Base-by-base conservation (phyloP, 805 yeast species). In the Pichia nakasei region DNA sequence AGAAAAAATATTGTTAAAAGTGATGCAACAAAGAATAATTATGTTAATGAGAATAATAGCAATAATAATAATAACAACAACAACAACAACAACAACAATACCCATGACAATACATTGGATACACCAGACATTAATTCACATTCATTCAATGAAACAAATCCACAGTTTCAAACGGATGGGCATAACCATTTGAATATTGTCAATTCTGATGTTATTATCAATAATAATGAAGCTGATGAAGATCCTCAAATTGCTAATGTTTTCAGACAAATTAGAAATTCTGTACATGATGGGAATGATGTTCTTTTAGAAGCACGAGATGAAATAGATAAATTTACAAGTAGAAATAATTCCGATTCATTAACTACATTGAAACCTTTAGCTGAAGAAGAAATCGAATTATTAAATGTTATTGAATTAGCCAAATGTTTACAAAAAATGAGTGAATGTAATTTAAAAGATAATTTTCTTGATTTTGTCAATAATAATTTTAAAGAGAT, bases 361-460 rank as follows among this genome's bases (percentile, higher is more conserved):
- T 19, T 22, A 7, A 29, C 19, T 18, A 27, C 22, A 4, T 12
- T 20, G 12, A 35, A 18, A 3, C 24, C 37, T 1, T 50, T 49
- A 3, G 52, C 55, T 41, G 63, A 58, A 33, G 62, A 56, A 43
- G 52, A 55, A 38, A 38, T 55, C 2, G 57, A 56, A 38, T 32
- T 62, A 3, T 36, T 55, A 15, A 51, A 55, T 41, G 55, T 56
- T 22, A 51, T 63, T 19, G 49, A 56, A 20, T 57, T 57, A 38
- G 48, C 59, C 24, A 55, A 54, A 43, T 58, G 54, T 51, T 50
- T 58, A 42, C 60, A 58, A 53, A 54, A 55, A 9, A 34, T 55
- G 5, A 45, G 55, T 9, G 60, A 59, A 35, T 31, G 48, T 3
- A n/a, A 35, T 19, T 12, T 24, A 15, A 24, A 35, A 13, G 32